phyloP scores from a whole-genome alignment of 2,329 filamentous ascomycete species.

The Xylaria polymorpha region DNA sequence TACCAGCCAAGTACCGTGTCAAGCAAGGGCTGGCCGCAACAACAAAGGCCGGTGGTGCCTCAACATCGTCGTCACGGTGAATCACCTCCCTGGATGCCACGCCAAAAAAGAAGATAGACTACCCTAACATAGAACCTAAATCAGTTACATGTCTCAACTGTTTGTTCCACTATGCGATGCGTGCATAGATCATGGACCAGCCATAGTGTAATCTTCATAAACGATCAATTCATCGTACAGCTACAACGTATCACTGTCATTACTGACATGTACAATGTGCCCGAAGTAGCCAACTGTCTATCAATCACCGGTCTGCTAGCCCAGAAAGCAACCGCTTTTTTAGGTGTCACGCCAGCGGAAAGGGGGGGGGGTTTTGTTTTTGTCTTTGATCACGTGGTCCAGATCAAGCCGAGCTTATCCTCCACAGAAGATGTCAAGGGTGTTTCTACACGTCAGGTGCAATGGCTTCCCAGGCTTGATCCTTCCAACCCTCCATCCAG shows the following conservation, averaged over 20 bases:
- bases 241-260: conserved; percentile 37
- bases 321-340: conserved; percentile 18
- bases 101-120: conserved; percentile 15
- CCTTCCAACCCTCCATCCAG: conserved; percentile 24
- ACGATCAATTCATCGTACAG: conserved; percentile 40
- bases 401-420: conserved; percentile 4
- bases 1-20: conserved; percentile 54
- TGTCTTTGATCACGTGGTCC: conserved; percentile 3
- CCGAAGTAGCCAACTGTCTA: conserved; percentile 36
- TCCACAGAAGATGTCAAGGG: conserved; percentile 8
- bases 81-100: too few relatives aligned
- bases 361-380: conserved; percentile 3
- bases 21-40: conserved; percentile 65
- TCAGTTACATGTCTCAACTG: not conserved
- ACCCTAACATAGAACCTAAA: conserved; percentile 34
- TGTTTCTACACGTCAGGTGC: conserved; percentile 29
- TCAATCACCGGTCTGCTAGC: conserved; percentile 21
- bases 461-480: conserved; percentile 22
- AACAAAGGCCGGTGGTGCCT: conserved; percentile 63
- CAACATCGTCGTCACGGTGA: conserved; percentile 38
- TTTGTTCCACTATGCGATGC: conserved; percentile 2
- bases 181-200: conserved; percentile 5
- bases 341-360: conserved; percentile 13
- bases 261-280: conserved; percentile 30
- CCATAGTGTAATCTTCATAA: conserved; percentile 24